Conservation (phyloP, 2,329 filamentous ascomycete genomes). For the Scopulariopsis brevicaulis region DNA sequence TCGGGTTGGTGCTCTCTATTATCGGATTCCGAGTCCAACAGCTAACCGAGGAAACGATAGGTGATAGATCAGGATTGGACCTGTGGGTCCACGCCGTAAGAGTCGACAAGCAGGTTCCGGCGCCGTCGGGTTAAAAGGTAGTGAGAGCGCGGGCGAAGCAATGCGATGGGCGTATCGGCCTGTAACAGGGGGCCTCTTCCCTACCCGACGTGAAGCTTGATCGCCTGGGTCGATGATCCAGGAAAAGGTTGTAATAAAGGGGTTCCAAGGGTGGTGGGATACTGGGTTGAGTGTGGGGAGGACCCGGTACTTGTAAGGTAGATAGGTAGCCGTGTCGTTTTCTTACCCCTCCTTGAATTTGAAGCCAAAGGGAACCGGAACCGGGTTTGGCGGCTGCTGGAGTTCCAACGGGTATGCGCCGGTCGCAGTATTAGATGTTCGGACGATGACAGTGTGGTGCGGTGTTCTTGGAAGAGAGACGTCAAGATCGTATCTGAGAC, state of each 20-base stretch:
- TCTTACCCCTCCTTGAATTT: background rate
- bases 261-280: background rate
- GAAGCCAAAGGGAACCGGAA: background rate
- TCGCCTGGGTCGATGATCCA: slow-evolving; percentile 1
- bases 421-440: background rate
- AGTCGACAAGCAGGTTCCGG: background rate
- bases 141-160: background rate
- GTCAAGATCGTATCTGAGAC: slow-evolving; percentile 4
- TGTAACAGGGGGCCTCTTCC: background rate
- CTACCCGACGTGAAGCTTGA: background rate
- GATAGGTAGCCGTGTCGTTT: background rate
- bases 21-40: background rate
- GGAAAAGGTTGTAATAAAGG: slow-evolving; percentile 1
- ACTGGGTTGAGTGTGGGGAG: slow-evolving; percentile 5
- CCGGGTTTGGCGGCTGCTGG: background rate
- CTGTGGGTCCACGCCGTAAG: background rate
- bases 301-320: slow-evolving; percentile 4
- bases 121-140: background rate
- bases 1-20: background rate
- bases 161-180: background rate
- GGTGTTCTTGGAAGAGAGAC: background rate
- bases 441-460: background rate
- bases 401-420: background rate
- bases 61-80: background rate
- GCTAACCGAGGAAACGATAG: background rate